Evolutionary conservation across 1,284 basidiomycete species (phyloP).

Genomic region (Cutaneotrichosporon sp.): DNA sequence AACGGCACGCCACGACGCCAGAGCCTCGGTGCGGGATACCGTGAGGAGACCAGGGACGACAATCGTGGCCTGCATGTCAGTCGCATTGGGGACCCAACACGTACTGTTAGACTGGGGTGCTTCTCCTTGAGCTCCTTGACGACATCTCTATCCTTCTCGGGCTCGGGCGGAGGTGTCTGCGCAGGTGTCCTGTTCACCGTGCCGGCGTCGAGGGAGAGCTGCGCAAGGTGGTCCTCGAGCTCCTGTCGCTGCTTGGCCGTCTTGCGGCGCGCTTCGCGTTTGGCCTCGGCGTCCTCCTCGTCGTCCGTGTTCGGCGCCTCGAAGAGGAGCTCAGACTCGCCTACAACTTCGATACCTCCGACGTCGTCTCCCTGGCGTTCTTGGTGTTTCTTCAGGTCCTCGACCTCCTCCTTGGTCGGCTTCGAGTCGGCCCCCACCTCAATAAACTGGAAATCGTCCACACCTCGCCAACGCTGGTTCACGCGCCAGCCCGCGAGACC

Average conservation of each 20-base stretch:
- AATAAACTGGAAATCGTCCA: conserved; percentile 52
- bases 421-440: conserved; percentile 45
- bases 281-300: conserved; percentile 2
- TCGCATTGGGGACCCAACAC: not conserved
- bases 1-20: conserved; percentile 45
- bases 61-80: conserved; percentile 43
- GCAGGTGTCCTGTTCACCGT: not conserved
- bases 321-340: conserved; percentile 4
- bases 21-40: conserved; percentile 47
- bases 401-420: conserved; percentile 38
- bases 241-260: not conserved
- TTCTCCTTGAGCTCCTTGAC: conserved; percentile 60
- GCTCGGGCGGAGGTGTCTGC: conserved; percentile 1
- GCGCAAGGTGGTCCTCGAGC: conserved; percentile 4
- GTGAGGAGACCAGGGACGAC: conserved; percentile 51
- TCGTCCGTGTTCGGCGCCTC: conserved; percentile 5
- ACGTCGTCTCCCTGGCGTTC: conserved; percentile 1
- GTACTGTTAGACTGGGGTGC: conserved; percentile 50
- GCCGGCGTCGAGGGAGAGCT: conserved; percentile 8
- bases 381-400: conserved; percentile 27
- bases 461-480: conserved; percentile 52
- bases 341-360: conserved; percentile 5
- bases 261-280: conserved; percentile 1
- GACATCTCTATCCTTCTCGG: conserved; percentile 1
- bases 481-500: conserved; percentile 52